Evolutionary conservation across 2,329 filamentous ascomycete genomes (phyloP), one percentile per base, ranked within the genome.

Genomic region (Torrubiella hemipterigena): DNA sequence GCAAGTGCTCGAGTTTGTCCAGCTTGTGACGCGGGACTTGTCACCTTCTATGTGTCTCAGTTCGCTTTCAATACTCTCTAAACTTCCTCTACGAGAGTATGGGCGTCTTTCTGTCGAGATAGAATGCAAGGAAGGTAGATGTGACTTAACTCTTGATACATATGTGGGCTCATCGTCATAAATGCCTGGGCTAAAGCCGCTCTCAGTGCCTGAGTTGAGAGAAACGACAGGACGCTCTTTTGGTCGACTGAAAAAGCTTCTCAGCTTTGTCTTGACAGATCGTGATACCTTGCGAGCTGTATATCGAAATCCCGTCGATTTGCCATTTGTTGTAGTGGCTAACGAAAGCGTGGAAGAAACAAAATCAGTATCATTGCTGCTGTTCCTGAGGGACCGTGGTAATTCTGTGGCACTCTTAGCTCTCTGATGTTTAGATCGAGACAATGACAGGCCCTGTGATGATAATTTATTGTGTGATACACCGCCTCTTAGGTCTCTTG

Each of bases 21-120:
- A 84, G 49, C 79, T 85, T 3, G 78, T 82, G 30, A 82, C 71
- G 15, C 78, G 59, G n/a, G 75, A 80, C 40, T 59, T 69, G 14
- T 73, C 66, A 23, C 70, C 66, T 11, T 52, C 58, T 2, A 43
- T 45, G 30, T 52, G 53, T 24, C 49, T 52, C 21, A 50, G 51
- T 6, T 59, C 57, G 32, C 55, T 63, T 15, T 41, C 42, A 3
- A 67, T 40, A 36, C 64, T 74, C 36, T 67, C 67, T 5, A 73
- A 42, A 38, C 73, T 76, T 2, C 69, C 71, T 41, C 65, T 58
- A 21, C 65, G 63, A 7, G 71, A 74, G 30, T 54, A 59, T 27
- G 69, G 47, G 33, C 62, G 56, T 28, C 67, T 60, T 21, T 51
- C 54, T 0, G 60, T 62, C 4, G 61, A 54, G 2, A 65, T 55